phyloP scores from a whole-genome alignment of 2,329 filamentous ascomycete species.

The Penicillium hesseltinei region DNA sequence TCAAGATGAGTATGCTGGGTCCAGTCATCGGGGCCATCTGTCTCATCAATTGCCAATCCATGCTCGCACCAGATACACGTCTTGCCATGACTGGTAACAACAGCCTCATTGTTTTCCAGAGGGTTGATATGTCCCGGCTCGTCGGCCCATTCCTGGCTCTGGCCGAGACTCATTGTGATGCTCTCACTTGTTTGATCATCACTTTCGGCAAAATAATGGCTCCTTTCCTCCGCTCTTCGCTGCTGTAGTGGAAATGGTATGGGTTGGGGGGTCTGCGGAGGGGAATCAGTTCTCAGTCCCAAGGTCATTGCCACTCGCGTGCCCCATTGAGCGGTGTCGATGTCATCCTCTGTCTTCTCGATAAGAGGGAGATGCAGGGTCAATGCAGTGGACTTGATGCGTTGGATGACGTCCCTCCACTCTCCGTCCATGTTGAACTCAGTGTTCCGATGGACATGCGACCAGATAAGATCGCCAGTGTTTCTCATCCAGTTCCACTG shows the following conservation, averaged over 20 bases:
- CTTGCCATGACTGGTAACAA: slow-evolving; percentile 21
- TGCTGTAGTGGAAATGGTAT: background rate
- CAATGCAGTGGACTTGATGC: slow-evolving; percentile 15
- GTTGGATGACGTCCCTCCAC: slow-evolving; percentile 15
- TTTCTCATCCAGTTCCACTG: slow-evolving; percentile 27
- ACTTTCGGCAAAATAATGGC: background rate
- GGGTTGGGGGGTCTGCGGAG: background rate
- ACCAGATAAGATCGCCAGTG: slow-evolving; percentile 22
- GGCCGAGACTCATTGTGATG: background rate
- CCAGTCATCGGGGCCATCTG: background rate
- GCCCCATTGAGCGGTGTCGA: background rate
- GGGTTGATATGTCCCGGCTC: background rate
- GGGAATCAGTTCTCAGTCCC: background rate
- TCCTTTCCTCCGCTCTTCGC: background rate
- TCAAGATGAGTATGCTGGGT: no score
- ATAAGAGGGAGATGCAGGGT: slow-evolving; percentile 2
- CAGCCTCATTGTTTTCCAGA: background rate
- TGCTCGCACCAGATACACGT: slow-evolving; percentile 25
- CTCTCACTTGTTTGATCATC: background rate
- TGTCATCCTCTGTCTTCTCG: background rate
- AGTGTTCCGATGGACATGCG: slow-evolving; percentile 20
- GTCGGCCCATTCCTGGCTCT: background rate
- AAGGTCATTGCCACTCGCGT: background rate
- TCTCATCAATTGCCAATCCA: background rate
- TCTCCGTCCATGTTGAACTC: slow-evolving; percentile 15